These are phyloP conservation scores for Begonia loranthoides DNA, from an alignment of 306 rosid species.

Conservation along the genomic window DNA sequence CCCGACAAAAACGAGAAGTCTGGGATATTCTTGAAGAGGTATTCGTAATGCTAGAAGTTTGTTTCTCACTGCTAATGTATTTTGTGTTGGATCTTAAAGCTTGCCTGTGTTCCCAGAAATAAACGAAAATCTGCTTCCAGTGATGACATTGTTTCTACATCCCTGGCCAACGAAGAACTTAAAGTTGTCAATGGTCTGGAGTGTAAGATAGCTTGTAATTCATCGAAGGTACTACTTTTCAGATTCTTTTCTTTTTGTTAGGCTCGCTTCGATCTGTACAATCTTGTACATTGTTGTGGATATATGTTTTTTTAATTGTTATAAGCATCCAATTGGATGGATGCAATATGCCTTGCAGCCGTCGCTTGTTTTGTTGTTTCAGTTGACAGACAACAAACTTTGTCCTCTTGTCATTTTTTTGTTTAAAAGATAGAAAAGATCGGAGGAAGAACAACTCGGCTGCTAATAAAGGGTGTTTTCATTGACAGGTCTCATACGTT, in stretches of 20 bases:
- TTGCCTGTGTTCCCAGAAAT: slow-evolving; percentile 47
- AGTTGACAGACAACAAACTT: no score
- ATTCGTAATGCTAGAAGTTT: slow-evolving; percentile 8
- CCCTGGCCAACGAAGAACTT: slow-evolving; percentile 75
- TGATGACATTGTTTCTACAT: slow-evolving; percentile 51
- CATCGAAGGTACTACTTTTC: slow-evolving; percentile 16
- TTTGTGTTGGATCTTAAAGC: slow-evolving; percentile 10
- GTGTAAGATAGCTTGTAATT: slow-evolving; percentile 92
- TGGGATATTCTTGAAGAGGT: slow-evolving; percentile 86
- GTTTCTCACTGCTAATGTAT: no score
- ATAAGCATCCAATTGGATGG: no score
- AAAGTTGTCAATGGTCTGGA: slow-evolving; percentile 75
- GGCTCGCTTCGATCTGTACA: no score
- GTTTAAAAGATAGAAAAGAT: no score
- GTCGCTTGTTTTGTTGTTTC: no score
- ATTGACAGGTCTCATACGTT: slow-evolving; percentile 71
- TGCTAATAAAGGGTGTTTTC: not conserved
- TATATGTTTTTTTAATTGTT: no score
- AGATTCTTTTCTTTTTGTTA: not conserved
- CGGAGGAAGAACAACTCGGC: no score
- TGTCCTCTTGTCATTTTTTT: no score
- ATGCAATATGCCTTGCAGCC: no score
- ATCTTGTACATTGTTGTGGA: no score
- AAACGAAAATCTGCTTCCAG: slow-evolving; percentile 39
- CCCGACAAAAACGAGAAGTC: slow-evolving; percentile 70